Base-by-base conservation (phyloP, 2,329 filamentous ascomycete species). In the Pestalotiopsis sp. region DNA sequence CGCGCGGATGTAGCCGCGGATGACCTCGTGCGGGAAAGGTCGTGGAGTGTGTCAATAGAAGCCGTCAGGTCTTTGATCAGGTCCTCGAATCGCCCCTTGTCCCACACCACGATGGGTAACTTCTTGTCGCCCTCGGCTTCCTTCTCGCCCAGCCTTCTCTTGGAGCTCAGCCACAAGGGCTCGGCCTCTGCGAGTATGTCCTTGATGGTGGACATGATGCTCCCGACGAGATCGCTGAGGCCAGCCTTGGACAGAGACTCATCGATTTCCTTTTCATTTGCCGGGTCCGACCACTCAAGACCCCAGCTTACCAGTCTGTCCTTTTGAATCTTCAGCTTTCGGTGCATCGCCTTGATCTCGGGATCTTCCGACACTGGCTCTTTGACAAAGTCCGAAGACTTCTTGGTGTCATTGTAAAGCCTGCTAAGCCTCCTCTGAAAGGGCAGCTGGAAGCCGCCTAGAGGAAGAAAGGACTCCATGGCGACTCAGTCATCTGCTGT, bases 361-460 rank as follows among this genome's bases (percentile, higher is more conserved):
- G 92, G 91, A 77, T 91, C 85, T 76, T 91, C 83, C 74, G 87
- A 90, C 72, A 85, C 86, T 66, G 88, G 86, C 77, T 88, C 87
- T 77, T 88, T 90, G 77, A 93, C 89, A 72, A 92, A 92, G 78
- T 93, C 90, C 77, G 88, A 92, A 31, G 91, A 93, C 73, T 90
- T 92, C 77, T 95, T 95, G 68, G 92, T 93, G 82, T 95, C 92
- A 73, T 92, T 92, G 78, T 95, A 95, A 68, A 95, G 88, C 75
- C 92, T 86, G 72, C 90, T 92, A 20, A 93, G 84, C 67, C 88
- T 86, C 70, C 87, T 85, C 77, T 90, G 88, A 69, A 90, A 86
- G 63, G 88, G 85, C 78, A 87, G 80, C 79, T 86, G 83, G 70
- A 87, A 84, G 78, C 85, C 85, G 67, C 83, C 83, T 62, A 83